These are phyloP conservation scores for Lachnellula willkommii DNA, from an alignment of 2,329 filamentous ascomycete genomes.

Conservation along the genomic window DNA sequence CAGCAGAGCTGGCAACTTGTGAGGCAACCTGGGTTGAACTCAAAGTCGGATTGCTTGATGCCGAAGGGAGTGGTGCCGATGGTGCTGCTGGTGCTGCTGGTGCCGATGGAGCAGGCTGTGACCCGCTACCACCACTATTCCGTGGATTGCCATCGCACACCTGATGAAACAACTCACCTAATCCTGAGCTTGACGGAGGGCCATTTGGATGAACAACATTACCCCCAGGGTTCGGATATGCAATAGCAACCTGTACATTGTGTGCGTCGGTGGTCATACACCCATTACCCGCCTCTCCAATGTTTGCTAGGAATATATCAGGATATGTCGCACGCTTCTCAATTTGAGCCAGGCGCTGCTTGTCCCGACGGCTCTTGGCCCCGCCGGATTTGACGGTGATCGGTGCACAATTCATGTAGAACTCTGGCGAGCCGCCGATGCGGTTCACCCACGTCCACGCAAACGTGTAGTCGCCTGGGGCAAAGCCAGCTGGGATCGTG, in stretches of 20 bases:
- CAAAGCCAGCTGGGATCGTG: not conserved
- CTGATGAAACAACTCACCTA: not conserved
- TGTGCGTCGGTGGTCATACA: not conserved
- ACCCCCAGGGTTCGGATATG: not conserved
- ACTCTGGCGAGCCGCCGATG: not conserved
- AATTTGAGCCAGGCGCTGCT: too few species aligned
- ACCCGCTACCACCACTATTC: not conserved
- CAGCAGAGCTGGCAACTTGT: too few species aligned
- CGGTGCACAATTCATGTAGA: constrained; percentile 1
- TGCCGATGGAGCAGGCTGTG: not conserved
- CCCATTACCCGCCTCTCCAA: not conserved
- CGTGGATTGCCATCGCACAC: not conserved
- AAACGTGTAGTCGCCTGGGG: not conserved
- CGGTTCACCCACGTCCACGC: not conserved
- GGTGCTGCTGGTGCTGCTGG: not conserved
- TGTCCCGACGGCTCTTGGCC: too few species aligned
- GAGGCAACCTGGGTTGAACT: too few species aligned
- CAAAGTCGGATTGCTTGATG: too few species aligned
- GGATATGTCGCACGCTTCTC: not conserved
- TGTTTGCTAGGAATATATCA: constrained; percentile 1
- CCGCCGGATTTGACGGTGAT: not conserved
- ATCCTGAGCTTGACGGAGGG: not conserved
- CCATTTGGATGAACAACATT: constrained; percentile 3
- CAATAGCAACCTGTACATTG: not conserved
- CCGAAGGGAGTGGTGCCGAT: too few species aligned